phyloP scores from a whole-genome alignment of 2,329 filamentous ascomycete genomes.

The Xylogone sp. region DNA sequence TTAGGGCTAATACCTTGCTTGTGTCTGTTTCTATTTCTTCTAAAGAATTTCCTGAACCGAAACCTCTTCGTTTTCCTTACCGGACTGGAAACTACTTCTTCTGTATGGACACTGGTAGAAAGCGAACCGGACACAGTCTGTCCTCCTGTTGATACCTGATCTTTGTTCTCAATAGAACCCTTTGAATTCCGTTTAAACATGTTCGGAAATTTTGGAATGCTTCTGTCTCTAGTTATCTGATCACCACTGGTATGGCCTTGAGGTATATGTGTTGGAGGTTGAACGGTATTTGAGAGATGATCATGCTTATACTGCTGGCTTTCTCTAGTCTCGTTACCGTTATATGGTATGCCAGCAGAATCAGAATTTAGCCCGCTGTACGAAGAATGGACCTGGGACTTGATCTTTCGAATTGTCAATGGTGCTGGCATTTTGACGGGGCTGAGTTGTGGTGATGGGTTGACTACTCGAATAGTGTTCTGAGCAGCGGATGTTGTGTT shows the following conservation, averaged over 20 bases:
- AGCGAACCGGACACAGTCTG: not conserved
- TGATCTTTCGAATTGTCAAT: conserved; percentile 28
- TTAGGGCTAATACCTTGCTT: conserved; percentile 1
- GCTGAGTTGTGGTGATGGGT: conserved; percentile 18
- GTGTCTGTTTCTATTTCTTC: conserved; percentile 12
- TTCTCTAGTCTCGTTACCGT: not conserved
- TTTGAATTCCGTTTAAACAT: conserved; percentile 30
- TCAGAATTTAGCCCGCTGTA: not conserved
- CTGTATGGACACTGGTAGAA: not conserved
- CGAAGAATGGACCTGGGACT: conserved; percentile 12
- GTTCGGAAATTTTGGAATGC: conserved; percentile 22
- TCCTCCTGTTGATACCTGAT: not conserved
- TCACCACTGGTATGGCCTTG: conserved; percentile 14
- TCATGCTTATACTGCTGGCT: not conserved
- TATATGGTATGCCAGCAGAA: conserved; percentile 2
- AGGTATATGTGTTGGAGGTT: not conserved
- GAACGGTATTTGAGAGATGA: not conserved
- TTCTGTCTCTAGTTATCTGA: conserved; percentile 14
- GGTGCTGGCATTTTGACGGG: conserved; percentile 26
- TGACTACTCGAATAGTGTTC: conserved; percentile 25
- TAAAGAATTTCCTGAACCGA: conserved; percentile 25
- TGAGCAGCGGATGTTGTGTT: conserved; percentile 8
- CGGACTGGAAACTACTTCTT: not conserved
- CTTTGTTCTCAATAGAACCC: not conserved
- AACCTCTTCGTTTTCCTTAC: conserved; percentile 24